Evolutionary conservation across 352 stramenopile genomes (phyloP), one percentile per base, ranked within the genome.

Genomic region (Phytophthora cajani): DNA sequence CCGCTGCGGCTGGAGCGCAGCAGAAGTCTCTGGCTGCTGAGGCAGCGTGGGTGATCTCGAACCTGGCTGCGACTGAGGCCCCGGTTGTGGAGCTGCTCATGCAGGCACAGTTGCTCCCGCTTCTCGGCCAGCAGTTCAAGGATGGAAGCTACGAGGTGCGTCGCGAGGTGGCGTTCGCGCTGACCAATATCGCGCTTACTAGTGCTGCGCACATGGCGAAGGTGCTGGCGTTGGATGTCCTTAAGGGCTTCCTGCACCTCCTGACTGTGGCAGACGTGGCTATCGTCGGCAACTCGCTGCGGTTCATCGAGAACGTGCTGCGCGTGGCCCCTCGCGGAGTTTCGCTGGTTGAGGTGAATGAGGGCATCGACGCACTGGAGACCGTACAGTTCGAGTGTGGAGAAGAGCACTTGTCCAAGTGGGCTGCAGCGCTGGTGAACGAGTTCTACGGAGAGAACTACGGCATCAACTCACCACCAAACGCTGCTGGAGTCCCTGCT

Each of bases 361-460:
- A 85, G 23, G 89, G 89, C 47, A 94, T 94, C 33, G 89, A 94
- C 38, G 87, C 83, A 3, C 77, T 96, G 33, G 89, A 96, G 65
- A 86, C 73, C 21, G 80, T 96, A 32, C 85, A 94, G 72, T 93
- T 90, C 51, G 75, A 92, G 54, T 84, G 78, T 17, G 55, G 75
- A 10, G 84, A 90, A 47, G 75, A 87, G 47, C 80, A 91, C 56
- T 71, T 94, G 36, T 74, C 82, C 7, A 71, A 81, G 40, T 92
- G 87, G 77, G 87, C 87, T 0, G 83, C 88, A 6, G 74, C 79
- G 17, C 69, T 96, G 51, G 82, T 94, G n/a, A 92, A 96, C 67
- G 76, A 90, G 60, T 94, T 92, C 58, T 96, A 94, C 62, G 87
- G 87, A 50, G 87, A 94, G 49, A 89, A 91, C 65, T 94, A 93